Evolutionary conservation across 2,329 filamentous ascomycete genomes (phyloP).

Genomic region (Clarireedia hainanense): DNA sequence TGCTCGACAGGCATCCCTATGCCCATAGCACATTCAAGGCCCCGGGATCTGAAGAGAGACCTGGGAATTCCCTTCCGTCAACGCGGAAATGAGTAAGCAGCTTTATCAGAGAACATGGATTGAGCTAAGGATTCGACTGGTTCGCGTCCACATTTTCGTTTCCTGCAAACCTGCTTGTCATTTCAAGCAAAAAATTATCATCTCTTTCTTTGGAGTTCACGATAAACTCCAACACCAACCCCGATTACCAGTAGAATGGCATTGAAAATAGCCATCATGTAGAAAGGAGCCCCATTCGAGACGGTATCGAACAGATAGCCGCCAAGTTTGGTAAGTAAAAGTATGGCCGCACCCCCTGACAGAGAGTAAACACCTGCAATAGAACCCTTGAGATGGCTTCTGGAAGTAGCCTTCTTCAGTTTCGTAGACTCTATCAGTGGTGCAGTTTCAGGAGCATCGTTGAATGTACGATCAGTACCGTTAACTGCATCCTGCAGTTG

Average conservation of each 20-base stretch:
- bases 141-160: not conserved
- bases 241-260: conserved; percentile 53
- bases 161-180: not conserved
- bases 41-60: too few species aligned
- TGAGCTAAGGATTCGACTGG: not conserved
- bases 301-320: conserved; percentile 76
- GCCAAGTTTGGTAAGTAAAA: conserved; percentile 85
- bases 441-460: conserved; percentile 16
- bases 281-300: conserved; percentile 76
- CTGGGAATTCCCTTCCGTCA: too few species aligned
- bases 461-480: not conserved
- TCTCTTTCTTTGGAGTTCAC: conserved; percentile 18
- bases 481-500: conserved; percentile 19
- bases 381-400: conserved; percentile 66
- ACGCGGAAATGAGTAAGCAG: too few species aligned
- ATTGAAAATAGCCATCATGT: conserved; percentile 89
- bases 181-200: not conserved
- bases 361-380: conserved; percentile 93
- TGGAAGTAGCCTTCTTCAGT: conserved; percentile 16
- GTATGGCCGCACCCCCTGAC: conserved; percentile 80
- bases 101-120: too few species aligned
- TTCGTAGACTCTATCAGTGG: conserved; percentile 26
- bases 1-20: too few species aligned
- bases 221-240: conserved; percentile 23
- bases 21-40: too few species aligned